These are phyloP conservation scores for Syncephalastrum sp. DNA, from an alignment of 371 early-diverging fungal genomes.

Conservation along the genomic window DNA sequence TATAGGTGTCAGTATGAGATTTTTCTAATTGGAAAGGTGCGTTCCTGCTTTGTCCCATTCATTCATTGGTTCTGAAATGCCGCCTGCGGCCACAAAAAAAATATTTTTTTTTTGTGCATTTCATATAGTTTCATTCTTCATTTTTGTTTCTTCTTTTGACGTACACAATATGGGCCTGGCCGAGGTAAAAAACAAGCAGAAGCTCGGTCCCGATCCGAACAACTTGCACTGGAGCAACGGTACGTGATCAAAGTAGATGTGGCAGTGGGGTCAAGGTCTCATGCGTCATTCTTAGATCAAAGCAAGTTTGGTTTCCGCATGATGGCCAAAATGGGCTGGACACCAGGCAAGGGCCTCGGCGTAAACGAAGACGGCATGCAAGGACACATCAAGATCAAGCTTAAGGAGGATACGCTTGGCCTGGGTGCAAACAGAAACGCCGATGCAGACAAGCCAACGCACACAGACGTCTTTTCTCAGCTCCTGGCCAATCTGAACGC, in stretches of 20 bases:
- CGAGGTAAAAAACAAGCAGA: conserved; percentile 77
- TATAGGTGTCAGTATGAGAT: no score
- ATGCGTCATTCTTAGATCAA: conserved; percentile 56
- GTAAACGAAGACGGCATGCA: conserved; percentile 79
- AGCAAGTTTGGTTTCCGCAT: conserved; percentile 86
- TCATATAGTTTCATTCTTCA: neutral
- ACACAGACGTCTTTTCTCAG: conserved; percentile 83
- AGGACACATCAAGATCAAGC: conserved; percentile 76
- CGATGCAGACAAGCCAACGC: conserved; percentile 93
- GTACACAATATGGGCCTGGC: conserved; percentile 72
- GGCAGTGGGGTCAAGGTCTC: neutral
- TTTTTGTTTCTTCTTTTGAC: neutral
- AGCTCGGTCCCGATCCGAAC: conserved; percentile 90
- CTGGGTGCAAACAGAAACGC: conserved; percentile 85
- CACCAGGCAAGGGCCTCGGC: conserved; percentile 91
- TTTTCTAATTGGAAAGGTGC: no score
- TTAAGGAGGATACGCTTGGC: conserved; percentile 83
- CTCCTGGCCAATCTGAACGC: conserved; percentile 78
- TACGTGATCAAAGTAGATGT: conserved; percentile 19
- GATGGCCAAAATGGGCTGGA: conserved; percentile 96
- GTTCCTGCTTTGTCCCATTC: no score
- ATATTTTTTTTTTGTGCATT: neutral
- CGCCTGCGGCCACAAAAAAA: neutral
- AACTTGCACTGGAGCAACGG: conserved; percentile 87
- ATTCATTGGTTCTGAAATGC: no score